Evolutionary conservation across 2,329 filamentous ascomycete genomes (phyloP), one percentile per base, ranked within the genome.

Genomic region (Neurospora sp.): DNA sequence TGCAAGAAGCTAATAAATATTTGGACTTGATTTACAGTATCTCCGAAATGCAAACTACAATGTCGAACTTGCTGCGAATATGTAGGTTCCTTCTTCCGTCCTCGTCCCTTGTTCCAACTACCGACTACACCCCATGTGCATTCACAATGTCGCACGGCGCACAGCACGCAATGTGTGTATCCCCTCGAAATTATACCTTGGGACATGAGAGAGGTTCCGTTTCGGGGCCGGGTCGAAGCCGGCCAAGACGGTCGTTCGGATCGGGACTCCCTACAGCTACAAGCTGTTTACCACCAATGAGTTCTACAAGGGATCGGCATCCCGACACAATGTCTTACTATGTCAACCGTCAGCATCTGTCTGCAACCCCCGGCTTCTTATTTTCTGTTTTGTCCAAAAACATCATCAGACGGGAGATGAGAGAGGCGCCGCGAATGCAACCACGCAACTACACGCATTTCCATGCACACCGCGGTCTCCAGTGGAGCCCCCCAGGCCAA

Each of bases 41-140:
- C 79, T 86, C 28, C 87, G 83, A 74, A 81, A 79, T 66, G 76
- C 82, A 6, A 80, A 80, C 66, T 88, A 83, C 76, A 85, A 83
- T 75, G 76, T 87, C 6, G 83, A 87, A 70, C 81, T 85, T 70
- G 86, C 86, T 46, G 79, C 87, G 67, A 85, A 88, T 80, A 78
- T 82, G 86, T 88, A 81, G 86, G 86, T 87, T n/a, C 15, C 28
- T 67, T 67, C 52, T 74, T 69, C 57, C 37, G 43, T 69, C 74
- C 75, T 72, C 67, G 11, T 52, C 67, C 40, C 66, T 67, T 71
- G 17, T 67, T 72, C 66, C 68, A 40, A 66, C 38, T 68, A 70
- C 70, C 65, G 67, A 70, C 66, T 19, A 28, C 12, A 17, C 66
- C 68, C 46, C 71, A 69, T 70, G 46, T 67, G 71, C 23, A 17